Percentiles rank a stretch among this genome's conserved stretches.
phyloP scores from a whole-genome alignment of 768 basidiomycete species.

The Trametes gibbosa region DNA sequence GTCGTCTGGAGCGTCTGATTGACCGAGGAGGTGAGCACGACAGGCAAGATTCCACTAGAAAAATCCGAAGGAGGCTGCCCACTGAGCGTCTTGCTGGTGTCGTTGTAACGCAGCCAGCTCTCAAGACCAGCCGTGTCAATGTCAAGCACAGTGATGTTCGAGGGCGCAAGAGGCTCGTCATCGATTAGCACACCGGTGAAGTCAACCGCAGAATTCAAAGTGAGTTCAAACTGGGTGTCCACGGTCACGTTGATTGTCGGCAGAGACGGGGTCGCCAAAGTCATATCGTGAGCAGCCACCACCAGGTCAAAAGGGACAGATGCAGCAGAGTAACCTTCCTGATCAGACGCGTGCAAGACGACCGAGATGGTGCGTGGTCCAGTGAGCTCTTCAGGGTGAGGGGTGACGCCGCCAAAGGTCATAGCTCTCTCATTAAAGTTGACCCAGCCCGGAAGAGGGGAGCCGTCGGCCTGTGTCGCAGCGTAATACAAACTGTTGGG shows the following conservation, averaged over 20 bases:
- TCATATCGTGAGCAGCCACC: slow-evolving; percentile 68
- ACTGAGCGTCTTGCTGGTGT: slow-evolving; percentile 50
- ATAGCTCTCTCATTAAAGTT: slow-evolving; percentile 60
- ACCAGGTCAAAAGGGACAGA: slow-evolving; percentile 61
- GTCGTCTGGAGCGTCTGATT: slow-evolving; percentile 66
- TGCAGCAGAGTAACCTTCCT: slow-evolving; percentile 65
- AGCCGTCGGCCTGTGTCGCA: slow-evolving; percentile 63
- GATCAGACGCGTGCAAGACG: slow-evolving; percentile 66
- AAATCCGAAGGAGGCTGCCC: slow-evolving; percentile 58
- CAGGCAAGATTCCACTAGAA: slow-evolving; percentile 47
- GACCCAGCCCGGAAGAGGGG: slow-evolving; percentile 73
- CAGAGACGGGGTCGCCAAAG: slow-evolving; percentile 42
- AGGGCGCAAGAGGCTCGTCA: slow-evolving; percentile 51
- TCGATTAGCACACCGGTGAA: slow-evolving; percentile 65
- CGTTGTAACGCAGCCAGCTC: slow-evolving; percentile 63
- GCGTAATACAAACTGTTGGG: slow-evolving; percentile 49
- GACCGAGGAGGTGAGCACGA: slow-evolving; percentile 59
- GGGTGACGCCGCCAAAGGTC: slow-evolving; percentile 80
- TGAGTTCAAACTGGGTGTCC: slow-evolving; percentile 49
- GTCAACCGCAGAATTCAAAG: slow-evolving; percentile 52
- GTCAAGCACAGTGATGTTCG: slow-evolving; percentile 52
- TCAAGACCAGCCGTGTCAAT: slow-evolving; percentile 59
- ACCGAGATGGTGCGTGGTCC: slow-evolving; percentile 48
- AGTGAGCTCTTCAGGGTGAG: slow-evolving; percentile 39
- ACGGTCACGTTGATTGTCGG: slow-evolving; percentile 73